Evolutionary conservation across 306 rosid genomes (phyloP).

Genomic region (Citrullus colocynthis): DNA sequence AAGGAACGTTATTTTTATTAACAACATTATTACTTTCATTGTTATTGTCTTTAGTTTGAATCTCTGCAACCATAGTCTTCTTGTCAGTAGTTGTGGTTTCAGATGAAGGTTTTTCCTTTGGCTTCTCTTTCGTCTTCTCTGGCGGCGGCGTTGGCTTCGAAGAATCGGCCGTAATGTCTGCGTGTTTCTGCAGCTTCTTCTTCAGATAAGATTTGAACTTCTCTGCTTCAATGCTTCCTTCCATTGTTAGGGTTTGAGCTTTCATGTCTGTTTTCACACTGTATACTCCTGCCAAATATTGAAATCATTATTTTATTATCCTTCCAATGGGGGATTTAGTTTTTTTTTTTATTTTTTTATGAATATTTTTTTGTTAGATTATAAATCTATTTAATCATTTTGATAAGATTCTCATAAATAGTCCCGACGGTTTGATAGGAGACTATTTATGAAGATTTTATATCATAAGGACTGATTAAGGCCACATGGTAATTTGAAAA

Average conservation of each 20-base stretch:
- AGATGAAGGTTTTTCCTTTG: slow-evolving; percentile 9
- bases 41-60: slow-evolving; percentile 20
- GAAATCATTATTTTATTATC: no score
- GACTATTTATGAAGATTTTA: no score
- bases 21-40: background rate
- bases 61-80: slow-evolving; percentile 26
- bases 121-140: background rate
- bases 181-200: slow-evolving; percentile 50
- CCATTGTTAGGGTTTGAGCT: slow-evolving; percentile 36
- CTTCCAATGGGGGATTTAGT: background rate
- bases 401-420: no score
- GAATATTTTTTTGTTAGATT: no score
- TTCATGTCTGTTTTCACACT: slow-evolving; percentile 55
- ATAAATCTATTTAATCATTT: no score
- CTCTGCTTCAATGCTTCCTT: slow-evolving; percentile 66
- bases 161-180: slow-evolving; percentile 26
- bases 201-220: slow-evolving; percentile 34
- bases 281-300: slow-evolving; percentile 35
- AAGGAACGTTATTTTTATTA: slow-evolving; percentile 27
- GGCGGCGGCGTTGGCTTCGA: background rate
- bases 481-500: no score
- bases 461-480: no score
- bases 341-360: no score
- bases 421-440: no score
- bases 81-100: slow-evolving; percentile 12